Conservation (phyloP, 768 basidiomycete species). For the Punctularia strigosozonata region DNA sequence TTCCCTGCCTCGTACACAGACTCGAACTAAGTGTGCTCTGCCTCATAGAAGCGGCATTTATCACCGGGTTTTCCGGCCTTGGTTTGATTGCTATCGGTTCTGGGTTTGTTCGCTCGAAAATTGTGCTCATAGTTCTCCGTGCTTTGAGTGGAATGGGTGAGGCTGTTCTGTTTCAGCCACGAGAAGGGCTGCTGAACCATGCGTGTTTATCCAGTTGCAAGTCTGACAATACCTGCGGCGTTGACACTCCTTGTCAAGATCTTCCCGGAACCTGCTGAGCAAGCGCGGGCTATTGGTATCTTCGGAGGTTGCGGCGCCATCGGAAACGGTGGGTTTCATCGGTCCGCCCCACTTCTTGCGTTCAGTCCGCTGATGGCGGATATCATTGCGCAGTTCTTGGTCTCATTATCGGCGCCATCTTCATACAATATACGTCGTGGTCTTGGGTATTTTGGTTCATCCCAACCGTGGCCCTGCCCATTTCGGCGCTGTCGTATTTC, state of each 20-base stretch:
- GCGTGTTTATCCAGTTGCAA: conserved; percentile 30
- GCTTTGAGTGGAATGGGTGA: conserved; percentile 37
- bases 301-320: conserved; percentile 35
- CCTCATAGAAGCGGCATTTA: conserved; percentile 27
- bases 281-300: conserved; percentile 34
- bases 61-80: conserved; percentile 26
- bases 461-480: conserved; percentile 23
- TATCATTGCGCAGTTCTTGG: conserved; percentile 11
- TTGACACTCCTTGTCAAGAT: conserved; percentile 35
- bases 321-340: conserved; percentile 33
- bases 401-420: conserved; percentile 24
- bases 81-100: conserved; percentile 31
- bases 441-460: conserved; percentile 35
- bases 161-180: too few relatives aligned
- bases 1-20: neutral
- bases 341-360: too few relatives aligned
- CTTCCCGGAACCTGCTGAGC: conserved; percentile 33
- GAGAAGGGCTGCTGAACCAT: too few relatives aligned
- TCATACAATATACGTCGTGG: conserved; percentile 26
- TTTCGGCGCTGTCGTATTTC: conserved; percentile 17
- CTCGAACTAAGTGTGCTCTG: too few relatives aligned
- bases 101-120: conserved; percentile 34
- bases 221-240: conserved; percentile 40
- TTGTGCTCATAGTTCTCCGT: conserved; percentile 37
- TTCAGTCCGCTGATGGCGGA: too few relatives aligned